Evolutionary conservation across 202 grass and related monocot species (phyloP), one percentile per base, ranked within the genome.

Genomic region (Setaria viridis): DNA sequence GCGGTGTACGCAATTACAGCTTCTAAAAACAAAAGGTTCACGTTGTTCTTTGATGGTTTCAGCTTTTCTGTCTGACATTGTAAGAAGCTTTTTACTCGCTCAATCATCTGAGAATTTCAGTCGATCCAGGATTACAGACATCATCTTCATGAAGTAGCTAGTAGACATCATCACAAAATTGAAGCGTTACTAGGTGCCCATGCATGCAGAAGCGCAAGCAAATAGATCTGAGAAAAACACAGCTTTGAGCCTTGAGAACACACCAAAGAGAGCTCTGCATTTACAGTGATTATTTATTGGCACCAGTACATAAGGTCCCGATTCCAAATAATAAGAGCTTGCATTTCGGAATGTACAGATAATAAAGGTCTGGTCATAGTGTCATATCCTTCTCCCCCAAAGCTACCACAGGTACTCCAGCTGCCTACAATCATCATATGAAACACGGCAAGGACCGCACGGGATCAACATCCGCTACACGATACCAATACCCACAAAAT

Each of bases 311-410:
- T 9, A 17, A 25, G 53, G 62, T 48, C 21, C 46, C 17, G 49
- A 64, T 48, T 57, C 37, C 42, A 75, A 68, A 80, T 80, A 60
- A 69, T 56, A 56, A 15, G 49, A 69, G 41, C 20, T 49, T 48
- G 70, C 33, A 49, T 72, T 70, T 89, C 2, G 46, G 58, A 58
- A 90, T 90, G 88, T 86, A 90, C 74, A 86, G 19, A 86, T 33
- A 78, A 55, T n/a, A 39, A 30, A 79, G 58, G 66, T 41, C 39
- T 41, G 39, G 39, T 21, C 54, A 42, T 46, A 59, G 12, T 60
- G 59, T 59, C 34, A n/a, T 35, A 69, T 11, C 20, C 66, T 58
- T 56, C 59, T 80, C 63, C 53, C 17, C 35, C 64, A 63, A 29
- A 70, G 64, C 19, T 48, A 33, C 56, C 65, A 71, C 45, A 19